Evolutionary conservation across 176 grass and related monocot species (phyloP), one percentile per base, ranked within the genome.

Genomic region (Eremochloa ophiuroides): DNA sequence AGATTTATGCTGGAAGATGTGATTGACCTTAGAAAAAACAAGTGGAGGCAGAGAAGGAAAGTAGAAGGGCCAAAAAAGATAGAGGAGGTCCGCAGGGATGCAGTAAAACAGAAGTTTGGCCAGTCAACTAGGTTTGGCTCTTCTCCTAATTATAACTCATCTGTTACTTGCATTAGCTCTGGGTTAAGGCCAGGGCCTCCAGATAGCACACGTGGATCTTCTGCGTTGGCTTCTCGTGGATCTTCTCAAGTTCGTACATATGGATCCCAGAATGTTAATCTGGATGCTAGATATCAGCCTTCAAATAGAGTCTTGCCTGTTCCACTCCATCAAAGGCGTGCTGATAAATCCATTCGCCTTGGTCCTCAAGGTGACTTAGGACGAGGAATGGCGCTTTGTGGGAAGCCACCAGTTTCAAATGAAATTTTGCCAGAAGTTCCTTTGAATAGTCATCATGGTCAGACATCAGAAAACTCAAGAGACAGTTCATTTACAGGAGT

Each of bases 11-110:
- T 97, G 27, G 85, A 87, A 91, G 94, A 97, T 79, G 69, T 76
- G n/a, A 97, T 97, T 72, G 94, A 93, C 88, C 89, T 97, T 69
- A 97, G 94, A 65, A 93, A 72, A 68, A 97, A 97, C 38, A 93
- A 83, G 78, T 97, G 94, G 94, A 87, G 84, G 70, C 94, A 93
- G 28, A 92, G 94, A 81, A 88, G 94, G 43, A 97, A 97, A 86
- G 81, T 93, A 22, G 94, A 97, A 81, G 94, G 91, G 5, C 94
- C 94, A 73, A 97, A 97, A 75, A 97, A 97, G 83, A 97, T 97
- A 69, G 94, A 97, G 74, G 94, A 97, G 66, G 86, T 97, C 31
- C 91, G 84, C 50, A 83, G 86, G 77, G 91, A 91, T 44, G 93
- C 88, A 51, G 82, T 78, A 60, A 89, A 97, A 83, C 90, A 93